Evolutionary conservation across 2,329 filamentous ascomycete genomes (phyloP).

Genomic region (Lachnum nothofagi): DNA sequence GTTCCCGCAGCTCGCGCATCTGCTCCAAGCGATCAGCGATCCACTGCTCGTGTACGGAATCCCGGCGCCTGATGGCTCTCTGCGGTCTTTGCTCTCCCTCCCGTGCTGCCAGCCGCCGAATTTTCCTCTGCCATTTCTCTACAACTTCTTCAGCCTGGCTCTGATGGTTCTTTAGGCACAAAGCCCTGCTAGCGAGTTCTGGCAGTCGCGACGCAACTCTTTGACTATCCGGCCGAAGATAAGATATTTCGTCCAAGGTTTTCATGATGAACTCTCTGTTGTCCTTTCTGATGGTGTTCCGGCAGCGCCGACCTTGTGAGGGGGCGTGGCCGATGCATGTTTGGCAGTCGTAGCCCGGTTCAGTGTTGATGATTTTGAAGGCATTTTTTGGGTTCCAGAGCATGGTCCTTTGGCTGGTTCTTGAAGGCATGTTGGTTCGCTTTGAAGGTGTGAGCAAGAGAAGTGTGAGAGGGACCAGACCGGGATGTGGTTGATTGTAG

Average conservation of each 20-base stretch:
- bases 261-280: slow-evolving; percentile 10
- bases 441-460: too few species aligned
- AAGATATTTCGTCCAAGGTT: slow-evolving; percentile 16
- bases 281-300: slow-evolving; percentile 7
- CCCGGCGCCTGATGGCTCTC: too few species aligned
- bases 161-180: slow-evolving; percentile 18
- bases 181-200: slow-evolving; percentile 9
- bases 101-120: slow-evolving; percentile 5
- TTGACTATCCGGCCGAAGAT: slow-evolving; percentile 9
- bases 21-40: too few species aligned
- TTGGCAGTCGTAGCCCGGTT: slow-evolving; percentile 5
- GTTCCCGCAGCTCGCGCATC: slow-evolving; percentile 1
- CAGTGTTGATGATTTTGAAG: slow-evolving; percentile 16
- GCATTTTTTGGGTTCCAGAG: slow-evolving; percentile 17
- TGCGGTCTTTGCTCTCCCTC: too few species aligned
- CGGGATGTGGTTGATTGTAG: too few species aligned
- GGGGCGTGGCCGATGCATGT: slow-evolving; percentile 19
- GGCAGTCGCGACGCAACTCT: slow-evolving; percentile 6
- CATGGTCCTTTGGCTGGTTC: slow-evolving; percentile 5
- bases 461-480: too few species aligned
- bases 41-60: too few species aligned
- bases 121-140: slow-evolving; percentile 11
- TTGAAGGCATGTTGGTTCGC: too few species aligned
- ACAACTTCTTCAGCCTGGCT: slow-evolving; percentile 11
- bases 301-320: slow-evolving; percentile 16